Evolutionary conservation across 305 asterid genomes (phyloP).

Genomic region (Fraxinus latifolia): DNA sequence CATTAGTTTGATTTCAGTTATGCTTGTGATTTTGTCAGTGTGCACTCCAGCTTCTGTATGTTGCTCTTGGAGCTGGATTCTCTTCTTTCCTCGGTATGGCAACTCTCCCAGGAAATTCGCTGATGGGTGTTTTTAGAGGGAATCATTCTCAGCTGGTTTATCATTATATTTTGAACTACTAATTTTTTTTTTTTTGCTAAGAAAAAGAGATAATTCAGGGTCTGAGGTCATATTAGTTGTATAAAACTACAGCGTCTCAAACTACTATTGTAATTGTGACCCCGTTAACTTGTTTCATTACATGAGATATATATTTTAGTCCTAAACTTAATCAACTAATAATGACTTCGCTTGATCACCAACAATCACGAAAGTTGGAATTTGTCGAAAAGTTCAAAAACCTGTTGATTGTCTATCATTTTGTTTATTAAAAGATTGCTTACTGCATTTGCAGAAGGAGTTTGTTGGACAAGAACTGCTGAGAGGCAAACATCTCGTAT

Average conservation of each 20-base stretch:
- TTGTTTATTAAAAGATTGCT: background rate
- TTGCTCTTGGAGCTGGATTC: conserved; percentile 63
- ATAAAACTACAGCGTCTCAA: background rate
- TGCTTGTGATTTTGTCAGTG: conserved; percentile 36
- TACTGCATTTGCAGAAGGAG: conserved; percentile 38
- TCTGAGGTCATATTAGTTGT: background rate
- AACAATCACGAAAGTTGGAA: background rate
- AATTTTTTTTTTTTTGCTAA: background rate
- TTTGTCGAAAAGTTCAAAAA: background rate
- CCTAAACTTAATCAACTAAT: background rate
- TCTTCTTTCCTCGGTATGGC: conserved; percentile 63
- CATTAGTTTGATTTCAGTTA: background rate
- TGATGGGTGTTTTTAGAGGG: background rate
- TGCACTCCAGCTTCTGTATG: conserved; percentile 56
- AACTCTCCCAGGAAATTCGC: background rate
- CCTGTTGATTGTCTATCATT: conserved; percentile 12
- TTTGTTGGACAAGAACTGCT: conserved; percentile 60
- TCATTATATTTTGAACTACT: background rate
- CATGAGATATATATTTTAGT: background rate
- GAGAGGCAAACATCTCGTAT: conserved; percentile 62
- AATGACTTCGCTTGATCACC: background rate
- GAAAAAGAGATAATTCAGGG: background rate
- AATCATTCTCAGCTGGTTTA: background rate
- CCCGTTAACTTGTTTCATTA: background rate
- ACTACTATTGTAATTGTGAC: background rate